A percentile compares a stretch with the other conserved stretches of the same genome.
phyloP scores from a whole-genome alignment of 371 early-diverging fungal species.

The Mucor sp. region DNA sequence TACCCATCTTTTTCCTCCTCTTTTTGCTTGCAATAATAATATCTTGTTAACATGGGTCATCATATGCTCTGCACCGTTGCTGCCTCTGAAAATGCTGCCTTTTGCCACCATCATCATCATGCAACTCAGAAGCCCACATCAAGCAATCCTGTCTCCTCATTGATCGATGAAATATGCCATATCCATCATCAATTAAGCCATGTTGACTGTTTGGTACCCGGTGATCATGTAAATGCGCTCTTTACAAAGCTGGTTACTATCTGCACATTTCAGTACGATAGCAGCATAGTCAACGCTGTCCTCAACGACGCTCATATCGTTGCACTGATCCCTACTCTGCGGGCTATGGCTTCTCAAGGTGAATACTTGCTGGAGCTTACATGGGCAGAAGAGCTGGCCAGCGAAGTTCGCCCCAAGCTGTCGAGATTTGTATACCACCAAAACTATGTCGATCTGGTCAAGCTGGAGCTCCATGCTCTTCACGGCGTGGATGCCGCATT shows the following conservation, averaged over 20 bases:
- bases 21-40: not conserved
- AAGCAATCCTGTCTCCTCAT: not conserved
- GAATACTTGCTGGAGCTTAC: slow-evolving; percentile 33
- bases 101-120: slow-evolving; percentile 6
- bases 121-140: not conserved
- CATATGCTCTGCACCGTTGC: not conserved
- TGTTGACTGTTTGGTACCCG: slow-evolving; percentile 9
- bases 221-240: slow-evolving; percentile 26
- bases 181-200: slow-evolving; percentile 15
- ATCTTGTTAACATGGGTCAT: slow-evolving; percentile 3
- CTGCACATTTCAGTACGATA: slow-evolving; percentile 20
- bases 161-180: slow-evolving; percentile 26
- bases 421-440: slow-evolving; percentile 37
- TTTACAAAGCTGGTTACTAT: slow-evolving; percentile 35
- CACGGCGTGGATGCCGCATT: slow-evolving; percentile 28
- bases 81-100: not conserved
- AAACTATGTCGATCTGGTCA: slow-evolving; percentile 40
- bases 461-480: slow-evolving; percentile 38
- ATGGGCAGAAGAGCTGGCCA: slow-evolving; percentile 22
- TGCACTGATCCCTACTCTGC: slow-evolving; percentile 14
- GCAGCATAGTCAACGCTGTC: slow-evolving; percentile 5
- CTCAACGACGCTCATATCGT: slow-evolving; percentile 15
- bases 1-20: not conserved
- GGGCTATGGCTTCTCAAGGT: slow-evolving; percentile 27
- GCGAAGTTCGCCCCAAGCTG: slow-evolving; percentile 1